Evolutionary conservation across 192 early-diverging fungal genomes (phyloP).

Genomic region (Anaeromyces robustus): DNA sequence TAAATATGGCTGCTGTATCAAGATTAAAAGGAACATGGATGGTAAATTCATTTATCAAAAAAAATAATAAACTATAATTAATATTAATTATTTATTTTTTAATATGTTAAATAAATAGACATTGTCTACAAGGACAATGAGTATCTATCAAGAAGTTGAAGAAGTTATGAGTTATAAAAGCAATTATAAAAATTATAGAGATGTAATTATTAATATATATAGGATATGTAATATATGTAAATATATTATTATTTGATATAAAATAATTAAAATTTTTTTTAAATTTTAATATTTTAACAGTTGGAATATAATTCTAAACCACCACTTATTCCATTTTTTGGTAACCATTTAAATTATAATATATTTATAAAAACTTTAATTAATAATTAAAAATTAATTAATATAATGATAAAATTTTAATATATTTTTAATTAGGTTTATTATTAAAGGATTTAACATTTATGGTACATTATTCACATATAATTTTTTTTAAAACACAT

Average conservation of each 20-base stretch:
- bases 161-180: constrained; percentile 7
- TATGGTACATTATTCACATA: no score
- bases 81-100: not conserved
- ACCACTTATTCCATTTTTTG: constrained; percentile 18
- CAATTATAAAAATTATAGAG: constrained; percentile 18
- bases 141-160: constrained; percentile 12
- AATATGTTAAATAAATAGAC: not conserved
- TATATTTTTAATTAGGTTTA: not conserved
- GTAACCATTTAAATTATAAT: not conserved
- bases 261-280: no score
- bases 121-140: constrained; percentile 5
- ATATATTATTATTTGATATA: no score
- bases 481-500: no score
- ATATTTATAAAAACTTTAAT: no score
- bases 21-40: constrained; percentile 18
- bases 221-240: no score
- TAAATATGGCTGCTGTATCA: constrained; percentile 18
- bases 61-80: not conserved
- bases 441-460: not conserved
- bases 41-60: not conserved
- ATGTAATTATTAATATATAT: constrained; percentile 1
- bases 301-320: constrained; percentile 8
- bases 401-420: no score
- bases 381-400: no score
- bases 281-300: no score